phyloP scores from a whole-genome alignment of 352 stramenopile genomes.

The Globisporangium viniferum region DNA sequence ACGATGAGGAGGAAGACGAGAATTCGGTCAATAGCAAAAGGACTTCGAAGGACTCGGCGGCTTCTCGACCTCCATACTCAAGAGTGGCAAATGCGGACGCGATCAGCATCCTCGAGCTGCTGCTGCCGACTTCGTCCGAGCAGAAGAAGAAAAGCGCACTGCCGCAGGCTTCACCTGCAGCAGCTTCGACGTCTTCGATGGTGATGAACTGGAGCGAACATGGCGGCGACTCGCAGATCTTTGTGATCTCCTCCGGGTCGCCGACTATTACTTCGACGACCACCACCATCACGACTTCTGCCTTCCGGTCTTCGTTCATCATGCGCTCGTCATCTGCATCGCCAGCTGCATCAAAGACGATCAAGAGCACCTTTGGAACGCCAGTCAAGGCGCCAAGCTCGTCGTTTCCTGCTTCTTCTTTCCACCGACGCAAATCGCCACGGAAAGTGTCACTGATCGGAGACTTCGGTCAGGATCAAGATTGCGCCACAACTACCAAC shows the following conservation, averaged over 20 bases:
- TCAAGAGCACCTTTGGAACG: not conserved
- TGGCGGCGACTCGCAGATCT: not conserved
- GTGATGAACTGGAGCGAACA: not conserved
- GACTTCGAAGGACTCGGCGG: not conserved
- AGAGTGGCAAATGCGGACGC: not conserved
- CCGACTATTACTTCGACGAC: not conserved
- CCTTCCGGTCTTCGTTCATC: not conserved
- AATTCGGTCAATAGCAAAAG: not conserved
- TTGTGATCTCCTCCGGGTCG: not conserved
- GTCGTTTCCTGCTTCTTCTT: not conserved
- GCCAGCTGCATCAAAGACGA: not conserved
- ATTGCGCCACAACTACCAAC: not conserved
- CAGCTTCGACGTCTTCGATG: not conserved
- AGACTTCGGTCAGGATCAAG: not conserved
- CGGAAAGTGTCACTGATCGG: not conserved
- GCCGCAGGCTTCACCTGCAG: not conserved
- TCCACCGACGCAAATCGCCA: constrained; percentile 13
- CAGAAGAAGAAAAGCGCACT: not conserved
- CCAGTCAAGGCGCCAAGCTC: not conserved
- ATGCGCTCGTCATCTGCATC: not conserved
- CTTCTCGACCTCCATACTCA: not conserved
- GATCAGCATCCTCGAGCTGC: not conserved
- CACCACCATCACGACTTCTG: not conserved
- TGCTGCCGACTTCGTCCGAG: not conserved
- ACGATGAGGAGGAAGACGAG: not conserved